Base-by-base conservation (phyloP, 2,329 filamentous ascomycete genomes). In the Penicillium sp. region DNA sequence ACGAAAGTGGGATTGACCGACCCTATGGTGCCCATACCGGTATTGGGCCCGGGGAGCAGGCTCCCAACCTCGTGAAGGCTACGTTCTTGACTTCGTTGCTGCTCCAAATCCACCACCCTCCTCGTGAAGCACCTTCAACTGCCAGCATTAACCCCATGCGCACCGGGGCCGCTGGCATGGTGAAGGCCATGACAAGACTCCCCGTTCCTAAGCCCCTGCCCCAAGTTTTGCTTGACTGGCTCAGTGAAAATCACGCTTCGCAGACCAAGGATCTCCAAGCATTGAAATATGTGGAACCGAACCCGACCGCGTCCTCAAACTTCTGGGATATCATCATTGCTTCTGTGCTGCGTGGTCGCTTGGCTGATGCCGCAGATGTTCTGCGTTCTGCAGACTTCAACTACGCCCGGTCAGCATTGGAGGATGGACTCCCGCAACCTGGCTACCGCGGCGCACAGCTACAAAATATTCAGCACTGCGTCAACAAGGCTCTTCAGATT, bases 301-400 rank as follows among this genome's bases (percentile, higher is more conserved):
- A 89, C 56, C 90, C 91, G 22, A 88, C 90, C 2, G 85, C 85
- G 41, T 89, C 94, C 66, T 78, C 81, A 26, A 79, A 88, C 35
- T 97, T 91, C 74, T 97, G 93, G 93, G 89, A 92, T 68, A 86
- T 86, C 1, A 78, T 96, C n/a, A 89, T 88, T 64, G 84, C 84
- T 53, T 80, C 86, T 14, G 79, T 92, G 22, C 78, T 96, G 26
- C 88, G 91, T 44, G 93, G 92, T 40, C 87, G 88, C 55, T 82
- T 96, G 41, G 65, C 72, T 14, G 84, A 84, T 40, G 87, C 88
- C 1, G 80, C 88, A n/a, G 77, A 82, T 44, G 74, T 96, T 28
- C 79, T 97, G 45, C 83, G 81, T 55, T 83, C 85, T 50, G 91
- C 90, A 11, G 89, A 90, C 31, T 96, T 94, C 82, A 87, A 86